Percentiles rank a stretch among this genome's conserved stretches.
Conservation (phyloP, 2,329 filamentous ascomycete species). For the Thermothelomyces thermophilus region DNA sequence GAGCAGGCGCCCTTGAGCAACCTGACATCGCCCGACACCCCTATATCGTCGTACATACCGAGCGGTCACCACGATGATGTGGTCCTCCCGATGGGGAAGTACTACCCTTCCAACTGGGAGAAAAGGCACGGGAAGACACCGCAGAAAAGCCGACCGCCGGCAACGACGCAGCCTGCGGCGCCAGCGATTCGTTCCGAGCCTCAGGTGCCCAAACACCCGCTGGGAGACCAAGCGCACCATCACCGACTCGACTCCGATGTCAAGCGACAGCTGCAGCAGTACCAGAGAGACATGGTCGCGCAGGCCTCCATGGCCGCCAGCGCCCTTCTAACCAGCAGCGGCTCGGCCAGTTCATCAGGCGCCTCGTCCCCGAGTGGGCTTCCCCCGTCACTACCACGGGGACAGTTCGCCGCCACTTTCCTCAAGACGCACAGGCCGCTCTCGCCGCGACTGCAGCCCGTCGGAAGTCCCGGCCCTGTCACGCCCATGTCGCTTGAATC, state of each 20-base stretch:
- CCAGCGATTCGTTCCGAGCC: conserved; percentile 31
- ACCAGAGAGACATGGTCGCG: conserved; percentile 55
- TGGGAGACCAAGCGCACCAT: conserved; percentile 26
- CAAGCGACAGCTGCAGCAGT: conserved; percentile 48
- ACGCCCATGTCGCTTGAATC: conserved; percentile 54
- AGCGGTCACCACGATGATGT: conserved; percentile 40
- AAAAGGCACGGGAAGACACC: conserved; percentile 26
- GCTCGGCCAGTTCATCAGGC: neutral
- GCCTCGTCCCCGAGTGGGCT: neutral
- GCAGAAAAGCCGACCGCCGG: conserved; percentile 2
- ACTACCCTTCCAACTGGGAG: conserved; percentile 58
- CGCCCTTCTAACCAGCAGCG: conserved; percentile 18
- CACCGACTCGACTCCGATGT: conserved; percentile 41
- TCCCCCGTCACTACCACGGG: conserved; percentile 10
- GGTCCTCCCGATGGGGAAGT: conserved; percentile 52
- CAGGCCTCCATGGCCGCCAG: conserved; percentile 45
- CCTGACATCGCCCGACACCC: conserved; percentile 32
- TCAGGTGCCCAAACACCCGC: conserved; percentile 28
- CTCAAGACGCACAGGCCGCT: conserved; percentile 39
- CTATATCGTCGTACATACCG: conserved; percentile 46
- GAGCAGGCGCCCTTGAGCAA: conserved; percentile 16
- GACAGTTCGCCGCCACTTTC: neutral
- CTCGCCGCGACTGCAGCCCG: conserved; percentile 44
- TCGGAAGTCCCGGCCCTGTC: conserved; percentile 54
- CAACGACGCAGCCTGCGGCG: conserved; percentile 23